Evolutionary conservation across 805 yeast genomes (phyloP), one percentile per base, ranked within the genome.

Genomic region (Torulaspora quercuum): DNA sequence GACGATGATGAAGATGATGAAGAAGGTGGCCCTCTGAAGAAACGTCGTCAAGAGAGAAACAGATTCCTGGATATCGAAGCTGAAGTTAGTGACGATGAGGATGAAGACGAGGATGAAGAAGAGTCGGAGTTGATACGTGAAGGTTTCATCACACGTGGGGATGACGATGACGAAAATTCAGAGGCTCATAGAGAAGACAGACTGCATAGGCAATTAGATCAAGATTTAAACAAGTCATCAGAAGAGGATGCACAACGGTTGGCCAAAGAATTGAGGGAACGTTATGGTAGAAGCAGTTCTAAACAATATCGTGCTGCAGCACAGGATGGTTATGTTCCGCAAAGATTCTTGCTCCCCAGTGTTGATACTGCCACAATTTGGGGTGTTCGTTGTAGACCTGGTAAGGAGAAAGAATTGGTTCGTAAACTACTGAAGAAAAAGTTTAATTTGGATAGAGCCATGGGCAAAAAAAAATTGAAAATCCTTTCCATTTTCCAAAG

Each of bases 11-110:
- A 73, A 1, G 82, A 73, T 9, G 71, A 65, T 4, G 74, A 68
- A 5, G 63, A 64, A n/a, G 70, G 69, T 4, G 68, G 72, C 49
- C 59, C 69, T 53, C 48, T 66, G 57, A 61, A 68, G 61, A 59
- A 72, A 58, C 59, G 64, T 53, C 68, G 73, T 42, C 68, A 61
- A 39, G 69, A 65, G 31, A 71, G 84, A 42, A 90, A 90, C 62
- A 89, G 83, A 70, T 92, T 88, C 63, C 73, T 92, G 65, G 98
- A 92, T 84, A 95, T 92, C 37, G 97, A 92, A 70, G 98, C 97
- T 42, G 97, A 90, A 62, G 98, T 92, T 40, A 95, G 90, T 61
- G 97, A 90, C 44, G 97, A 92, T 49, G 97, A 92, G 37, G 97
- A 90, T 2, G 66, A 61, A 48, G 90, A 87, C 45, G 97, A 89